Conservation (phyloP, 495 filamentous ascomycete species). For the Aspergillus bertholletiae region DNA sequence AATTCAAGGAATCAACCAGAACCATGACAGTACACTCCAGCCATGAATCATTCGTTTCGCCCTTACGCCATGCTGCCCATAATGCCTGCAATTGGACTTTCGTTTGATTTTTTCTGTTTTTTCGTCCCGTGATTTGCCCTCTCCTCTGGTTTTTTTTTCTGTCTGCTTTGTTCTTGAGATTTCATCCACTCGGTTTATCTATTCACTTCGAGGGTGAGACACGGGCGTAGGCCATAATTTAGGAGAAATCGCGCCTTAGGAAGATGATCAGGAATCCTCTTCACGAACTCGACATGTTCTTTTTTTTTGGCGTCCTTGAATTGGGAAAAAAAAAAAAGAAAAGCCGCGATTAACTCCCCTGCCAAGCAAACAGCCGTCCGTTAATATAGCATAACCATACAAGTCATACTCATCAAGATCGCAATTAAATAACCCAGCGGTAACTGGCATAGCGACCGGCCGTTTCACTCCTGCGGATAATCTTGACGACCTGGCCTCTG, state of each 20-base stretch:
- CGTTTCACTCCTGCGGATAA: slow-evolving; percentile 76
- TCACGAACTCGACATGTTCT: neutral
- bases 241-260: neutral
- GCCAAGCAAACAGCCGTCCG: neutral
- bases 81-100: slow-evolving; percentile 32
- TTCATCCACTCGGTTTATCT: neutral
- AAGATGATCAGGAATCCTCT: neutral
- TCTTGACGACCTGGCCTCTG: slow-evolving; percentile 96
- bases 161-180: slow-evolving; percentile 3
- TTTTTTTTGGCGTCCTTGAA: neutral
- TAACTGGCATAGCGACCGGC: slow-evolving; percentile 59
- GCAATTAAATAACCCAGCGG: slow-evolving; percentile 57
- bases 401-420: neutral
- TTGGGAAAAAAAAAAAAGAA: too few species aligned
- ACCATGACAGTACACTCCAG: slow-evolving; percentile 21
- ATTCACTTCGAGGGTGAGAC: neutral
- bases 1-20: slow-evolving; percentile 9
- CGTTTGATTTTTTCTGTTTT: slow-evolving; percentile 25
- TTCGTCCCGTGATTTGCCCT: slow-evolving; percentile 12
- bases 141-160: neutral
- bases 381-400: neutral
- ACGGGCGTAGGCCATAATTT: neutral
- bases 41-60: slow-evolving; percentile 30
- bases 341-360: neutral
- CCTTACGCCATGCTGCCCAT: slow-evolving; percentile 47